A percentile compares a stretch with the other conserved stretches of the same genome.
These are phyloP conservation scores for Moesziomyces globuligerus DNA, from an alignment of 1,284 basidiomycete genomes.

Conservation along the genomic window DNA sequence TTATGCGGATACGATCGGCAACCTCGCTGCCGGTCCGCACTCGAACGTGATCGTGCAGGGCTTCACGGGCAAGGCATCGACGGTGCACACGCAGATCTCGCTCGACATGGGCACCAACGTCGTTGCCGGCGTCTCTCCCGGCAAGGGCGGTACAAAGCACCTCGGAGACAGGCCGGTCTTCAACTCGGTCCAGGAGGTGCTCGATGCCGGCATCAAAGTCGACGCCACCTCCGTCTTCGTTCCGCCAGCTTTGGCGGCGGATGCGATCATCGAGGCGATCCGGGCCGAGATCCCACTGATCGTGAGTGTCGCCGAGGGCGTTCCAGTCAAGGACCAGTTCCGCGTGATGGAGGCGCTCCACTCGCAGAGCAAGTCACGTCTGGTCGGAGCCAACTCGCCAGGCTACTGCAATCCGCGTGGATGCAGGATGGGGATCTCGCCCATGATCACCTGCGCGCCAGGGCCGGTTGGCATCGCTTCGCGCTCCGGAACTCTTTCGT, in stretches of 20 bases:
- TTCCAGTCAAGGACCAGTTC: conserved; percentile 55
- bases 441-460: conserved; percentile 37
- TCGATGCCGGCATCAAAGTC: conserved; percentile 28
- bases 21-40: conserved; percentile 45
- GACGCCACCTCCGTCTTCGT: conserved; percentile 57
- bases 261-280: conserved; percentile 59
- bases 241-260: conserved; percentile 46
- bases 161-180: conserved; percentile 46
- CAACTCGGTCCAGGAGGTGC: conserved; percentile 35
- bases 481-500: conserved; percentile 60
- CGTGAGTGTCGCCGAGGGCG: conserved; percentile 55
- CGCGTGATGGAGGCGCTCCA: conserved; percentile 53
- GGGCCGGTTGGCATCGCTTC: conserved; percentile 52
- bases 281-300: conserved; percentile 52
- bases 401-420: conserved; percentile 55
- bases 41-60: conserved; percentile 55
- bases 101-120: conserved; percentile 54
- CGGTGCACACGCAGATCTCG: conserved; percentile 48
- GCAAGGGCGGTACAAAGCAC: conserved; percentile 46
- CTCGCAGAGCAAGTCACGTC: conserved; percentile 39
- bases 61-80: conserved; percentile 57
- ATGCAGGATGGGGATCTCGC: conserved; percentile 50
- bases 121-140: conserved; percentile 50
- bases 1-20: conserved; percentile 41
- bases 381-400: conserved; percentile 55